Base-by-base conservation (phyloP, 495 filamentous ascomycete genomes). In the Penicillium egyptiacum region DNA sequence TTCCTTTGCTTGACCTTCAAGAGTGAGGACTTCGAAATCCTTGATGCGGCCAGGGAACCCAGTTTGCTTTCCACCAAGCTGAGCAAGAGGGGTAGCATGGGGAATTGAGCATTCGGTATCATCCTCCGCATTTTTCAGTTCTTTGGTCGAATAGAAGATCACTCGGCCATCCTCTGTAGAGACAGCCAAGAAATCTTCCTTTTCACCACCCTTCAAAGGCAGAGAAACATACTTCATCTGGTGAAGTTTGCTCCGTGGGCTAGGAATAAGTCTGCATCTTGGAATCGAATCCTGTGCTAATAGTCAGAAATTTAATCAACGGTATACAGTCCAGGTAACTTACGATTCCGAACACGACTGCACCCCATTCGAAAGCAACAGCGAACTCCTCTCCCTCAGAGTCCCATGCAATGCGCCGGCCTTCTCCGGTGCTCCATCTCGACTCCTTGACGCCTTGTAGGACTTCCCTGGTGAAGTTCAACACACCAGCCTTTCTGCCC, bases 121-220 rank as follows among this genome's bases (percentile, higher is more conserved):
- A 7, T 76, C 64, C 26, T 66, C 64, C 2, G 59, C 57, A 17
- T 69, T 44, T 19, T 66, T 64, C 28, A 74, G 72, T 50, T 55
- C 75, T 63, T 60, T 73, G 3, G 90, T 92, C 43, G 85, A 85
- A 67, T 91, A 96, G 70, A 98, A 96, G 33, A 96, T 60, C 19
- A 98, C 77, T 42, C 88, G 79, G 19, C 95, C 94, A 70, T 98
- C 93, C 68, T 98, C 94, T 0, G 94, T 97, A n/a, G 91, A 90
- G 7, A 95, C 76, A 1, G 86, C 86, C 40, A 98, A 68, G 10
- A 93, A 66, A 16, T 78, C 75, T 16, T 72, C 74, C 30, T 75
- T 69, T 20, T 70, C 63, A 26, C 77, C 74, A 17, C 74, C 73
- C 16, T 76, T 66, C 28, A 63, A 44, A 26, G 74, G 65, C n/a